Base-by-base conservation (phyloP, 2,329 filamentous ascomycete species). In the Aspergillus hiratsukae region DNA sequence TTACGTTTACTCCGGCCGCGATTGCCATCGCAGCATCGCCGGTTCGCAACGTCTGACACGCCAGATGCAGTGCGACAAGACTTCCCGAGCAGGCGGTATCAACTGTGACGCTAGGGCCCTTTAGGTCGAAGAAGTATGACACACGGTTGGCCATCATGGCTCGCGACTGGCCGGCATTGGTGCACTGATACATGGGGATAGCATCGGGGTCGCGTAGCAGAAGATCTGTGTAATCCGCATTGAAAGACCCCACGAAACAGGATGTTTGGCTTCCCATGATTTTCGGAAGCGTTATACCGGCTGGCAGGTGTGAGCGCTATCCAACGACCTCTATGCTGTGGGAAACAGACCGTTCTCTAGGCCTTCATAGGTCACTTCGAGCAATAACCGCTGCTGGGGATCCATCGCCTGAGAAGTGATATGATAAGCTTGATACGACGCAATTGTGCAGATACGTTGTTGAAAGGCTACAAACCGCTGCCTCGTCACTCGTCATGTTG, bases 41-140 rank as follows among this genome's bases (percentile, higher is more conserved):
- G 0, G 58, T 64, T 2, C 58, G 58, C 1, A 72, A 52, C 4
- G 56, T 61, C 37, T 71, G 66, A 6, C 63, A 71, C 8, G 73
- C 72, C 14, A 66, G 51, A 60, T 75, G 71, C 2, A 75, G 49
- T 1, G 70, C 73, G 3, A 65, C 59, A 3, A 72, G 53, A n/a
- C 64, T 66, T 0, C 66, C 59, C 2, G 70, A 71, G 52, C 72
- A 73, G 0, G 69, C 73, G 0, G 72, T 74, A 46, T 74, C 66
- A 2, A 75, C 53, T 3, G 67, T 70, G 5, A 72, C 57, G 43
- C 64, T 68, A 0, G 72, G 68, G 0, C 73, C 73, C 40, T 64
- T 63, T 8, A 72, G 55, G 48, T 75, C 67, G 49, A 66, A 75
- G 49, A 69, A 70, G 35, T 70, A 72, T 1, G 66, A 69, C 8